Evolutionary conservation across 2,329 filamentous ascomycete genomes (phyloP), one percentile per base, ranked within the genome.

Genomic region (Aphanoascus verrucosus): DNA sequence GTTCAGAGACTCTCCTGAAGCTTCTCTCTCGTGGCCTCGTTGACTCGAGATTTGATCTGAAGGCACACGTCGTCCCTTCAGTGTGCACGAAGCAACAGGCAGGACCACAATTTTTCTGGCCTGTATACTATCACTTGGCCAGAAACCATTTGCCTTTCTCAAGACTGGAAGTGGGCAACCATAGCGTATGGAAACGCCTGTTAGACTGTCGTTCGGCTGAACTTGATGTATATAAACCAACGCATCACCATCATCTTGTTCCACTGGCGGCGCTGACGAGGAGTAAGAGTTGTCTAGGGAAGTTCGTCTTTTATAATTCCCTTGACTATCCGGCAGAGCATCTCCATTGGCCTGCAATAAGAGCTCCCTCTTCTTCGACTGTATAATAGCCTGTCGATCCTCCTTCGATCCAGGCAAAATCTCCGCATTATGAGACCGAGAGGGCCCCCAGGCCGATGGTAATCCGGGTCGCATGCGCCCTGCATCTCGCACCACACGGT

Each of bases 161-260:
- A 98, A 83, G 1, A 85, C 79, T 46, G 90, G 85, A 53, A 89
- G 83, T 58, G 86, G 81, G 67, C 91, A 97, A 62, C 87, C 85
- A 69, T 94, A 98, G 62, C 84, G 86, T 59, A 98, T 83, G 50
- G 93, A 85, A 49, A 98, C 83, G 2, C 93, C 91, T 1, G 90
- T 89, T 61, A 97, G 83, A 1, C 89, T 97, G 70, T 98, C 93
- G 43, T 80, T 80, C 12, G 84, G 80, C 61, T 84, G 79, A 15
- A 97, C 88, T 62, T 85, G 83, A 69, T 98, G 93, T 49, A 97
- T 76, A 67, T 97, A 98, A 15, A 91, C 90, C 58, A 97, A 72
- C 19, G 88, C 86, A 60, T 94, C 85, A 60, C 82, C 78, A 48
- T 81, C 76, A 34, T 85, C 81, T 34, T 81, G 76, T 49, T 83